phyloP scores from a whole-genome alignment of 1,139 yeast species.

The Suhomyces kunorum region DNA sequence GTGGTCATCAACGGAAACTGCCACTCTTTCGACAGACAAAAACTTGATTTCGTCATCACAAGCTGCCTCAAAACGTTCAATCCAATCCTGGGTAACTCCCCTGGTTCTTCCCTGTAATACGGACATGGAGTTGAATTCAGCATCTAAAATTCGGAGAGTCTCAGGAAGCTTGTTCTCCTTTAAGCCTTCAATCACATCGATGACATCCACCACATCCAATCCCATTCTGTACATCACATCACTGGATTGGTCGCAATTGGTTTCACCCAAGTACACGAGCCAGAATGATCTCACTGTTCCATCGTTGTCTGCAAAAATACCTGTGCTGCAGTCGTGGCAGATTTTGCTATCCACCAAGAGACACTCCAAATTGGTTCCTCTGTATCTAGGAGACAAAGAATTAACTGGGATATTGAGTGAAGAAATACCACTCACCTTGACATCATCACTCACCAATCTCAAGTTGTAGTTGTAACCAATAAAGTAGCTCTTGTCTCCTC shows the following conservation, averaged over 20 bases:
- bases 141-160: constrained; percentile 67
- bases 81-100: constrained; percentile 87
- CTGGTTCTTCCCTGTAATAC: constrained; percentile 77
- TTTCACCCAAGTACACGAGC: constrained; percentile 81
- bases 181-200: constrained; percentile 56
- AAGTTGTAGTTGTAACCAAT: constrained; percentile 76
- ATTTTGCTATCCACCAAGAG: constrained; percentile 72
- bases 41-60: constrained; percentile 68
- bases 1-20: constrained; percentile 37
- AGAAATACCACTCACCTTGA: constrained; percentile 73
- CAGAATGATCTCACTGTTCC: constrained; percentile 84
- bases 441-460: constrained; percentile 73
- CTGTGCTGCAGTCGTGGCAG: constrained; percentile 76
- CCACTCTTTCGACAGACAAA: constrained; percentile 68
- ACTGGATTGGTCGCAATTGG: constrained; percentile 41
- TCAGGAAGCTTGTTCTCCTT: constrained; percentile 54
- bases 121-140: constrained; percentile 71
- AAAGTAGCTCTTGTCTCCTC: constrained; percentile 76
- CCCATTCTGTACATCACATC: constrained; percentile 77
- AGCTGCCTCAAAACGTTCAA: constrained; percentile 60
- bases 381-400: constrained; percentile 70
- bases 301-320: constrained; percentile 74
- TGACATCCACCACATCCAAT: constrained; percentile 69
- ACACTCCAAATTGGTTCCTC: constrained; percentile 83
- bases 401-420: constrained; percentile 75